Evolutionary conservation across 2,329 filamentous ascomycete species (phyloP).

Genomic region (Arachnopeziza araneosa): DNA sequence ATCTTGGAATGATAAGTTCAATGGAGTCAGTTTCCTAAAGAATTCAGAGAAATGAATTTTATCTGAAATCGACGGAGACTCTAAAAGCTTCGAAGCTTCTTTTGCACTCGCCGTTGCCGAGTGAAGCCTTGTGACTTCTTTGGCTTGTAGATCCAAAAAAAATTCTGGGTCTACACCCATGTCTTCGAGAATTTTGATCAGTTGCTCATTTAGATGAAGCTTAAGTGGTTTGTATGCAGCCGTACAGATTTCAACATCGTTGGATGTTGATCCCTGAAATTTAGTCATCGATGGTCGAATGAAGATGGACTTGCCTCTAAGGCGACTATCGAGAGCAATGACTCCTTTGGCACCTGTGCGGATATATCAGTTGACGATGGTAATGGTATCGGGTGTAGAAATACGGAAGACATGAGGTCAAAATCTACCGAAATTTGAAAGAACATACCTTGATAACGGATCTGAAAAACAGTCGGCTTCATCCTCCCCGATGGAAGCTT

Average conservation of each 20-base stretch:
- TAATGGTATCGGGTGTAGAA: not conserved
- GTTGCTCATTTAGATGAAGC: constrained; percentile 69
- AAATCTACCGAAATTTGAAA: not conserved
- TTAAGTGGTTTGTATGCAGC: constrained; percentile 60
- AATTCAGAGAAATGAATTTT: constrained; percentile 55
- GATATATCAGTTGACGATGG: not conserved
- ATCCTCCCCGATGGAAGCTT: constrained; percentile 38
- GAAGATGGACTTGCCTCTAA: constrained; percentile 52
- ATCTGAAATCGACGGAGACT: constrained; percentile 52
- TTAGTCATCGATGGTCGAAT: constrained; percentile 75
- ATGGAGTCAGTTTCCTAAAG: constrained; percentile 49
- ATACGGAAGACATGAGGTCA: not conserved
- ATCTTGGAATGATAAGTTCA: constrained; percentile 58
- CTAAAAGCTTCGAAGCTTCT: constrained; percentile 63
- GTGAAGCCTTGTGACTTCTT: constrained; percentile 55
- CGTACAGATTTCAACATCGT: constrained; percentile 66
- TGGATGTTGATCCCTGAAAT: constrained; percentile 51
- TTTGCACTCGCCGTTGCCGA: constrained; percentile 48
- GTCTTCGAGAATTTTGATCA: constrained; percentile 83
- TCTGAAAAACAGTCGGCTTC: constrained; percentile 64
- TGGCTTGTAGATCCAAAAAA: constrained; percentile 59
- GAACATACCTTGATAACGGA: constrained; percentile 57
- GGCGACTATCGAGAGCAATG: constrained; percentile 60
- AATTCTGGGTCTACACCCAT: constrained; percentile 52
- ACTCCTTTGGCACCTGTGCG: constrained; percentile 66